Evolutionary conservation across 805 yeast genomes (phyloP).

Genomic region (Ogataea zsoltii): DNA sequence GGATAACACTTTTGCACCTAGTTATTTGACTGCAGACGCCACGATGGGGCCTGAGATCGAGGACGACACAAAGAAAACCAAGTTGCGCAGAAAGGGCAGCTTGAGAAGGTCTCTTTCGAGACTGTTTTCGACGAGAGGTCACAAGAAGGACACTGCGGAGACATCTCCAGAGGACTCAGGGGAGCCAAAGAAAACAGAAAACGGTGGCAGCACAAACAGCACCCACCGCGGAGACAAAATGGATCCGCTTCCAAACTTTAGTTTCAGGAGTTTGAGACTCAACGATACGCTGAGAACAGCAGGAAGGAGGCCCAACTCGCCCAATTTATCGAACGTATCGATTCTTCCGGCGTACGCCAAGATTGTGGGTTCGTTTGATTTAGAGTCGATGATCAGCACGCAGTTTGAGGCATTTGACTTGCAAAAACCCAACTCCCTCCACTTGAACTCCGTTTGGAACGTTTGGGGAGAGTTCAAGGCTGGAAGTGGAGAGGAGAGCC

Average conservation of each 20-base stretch:
- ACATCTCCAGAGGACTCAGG: not conserved
- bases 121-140: constrained; percentile 13
- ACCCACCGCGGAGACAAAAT: not conserved
- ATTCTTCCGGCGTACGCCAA: constrained; percentile 18
- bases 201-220: not conserved
- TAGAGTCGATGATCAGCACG: constrained; percentile 18
- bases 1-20: constrained; percentile 3
- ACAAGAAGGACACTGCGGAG: not conserved
- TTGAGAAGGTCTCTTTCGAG: constrained; percentile 18
- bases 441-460: constrained; percentile 22
- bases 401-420: constrained; percentile 23
- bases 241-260: constrained; percentile 23
- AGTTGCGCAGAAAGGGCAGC: constrained; percentile 6
- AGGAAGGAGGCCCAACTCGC: constrained; percentile 17
- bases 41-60: not conserved
- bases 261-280: constrained; percentile 18
- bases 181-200: not conserved
- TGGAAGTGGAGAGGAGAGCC: constrained; percentile 2
- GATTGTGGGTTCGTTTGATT: constrained; percentile 9
- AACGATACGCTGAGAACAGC: constrained; percentile 13
- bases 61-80: not conserved
- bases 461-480: constrained; percentile 20
- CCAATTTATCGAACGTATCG: constrained; percentile 15
- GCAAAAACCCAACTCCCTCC: constrained; percentile 10
- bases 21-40: constrained; percentile 2